phyloP scores from a whole-genome alignment of 2,329 filamentous ascomycete genomes.

The Penicillium glabrum region DNA sequence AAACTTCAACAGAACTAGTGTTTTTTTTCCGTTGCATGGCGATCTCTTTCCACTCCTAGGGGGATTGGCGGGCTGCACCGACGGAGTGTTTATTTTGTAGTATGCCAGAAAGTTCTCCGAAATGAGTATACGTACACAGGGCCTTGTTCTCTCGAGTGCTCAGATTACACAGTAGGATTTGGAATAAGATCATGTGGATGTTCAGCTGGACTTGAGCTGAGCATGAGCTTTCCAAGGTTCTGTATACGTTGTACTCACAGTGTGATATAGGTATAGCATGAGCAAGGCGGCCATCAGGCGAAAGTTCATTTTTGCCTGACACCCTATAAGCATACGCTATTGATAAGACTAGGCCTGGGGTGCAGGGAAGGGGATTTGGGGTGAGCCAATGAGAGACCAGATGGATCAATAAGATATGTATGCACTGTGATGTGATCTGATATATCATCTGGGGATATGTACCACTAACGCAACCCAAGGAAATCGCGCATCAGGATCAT shows the following conservation, averaged over 20 bases:
- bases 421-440: conserved; percentile 13
- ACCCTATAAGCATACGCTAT: conserved; percentile 3
- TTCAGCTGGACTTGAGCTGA: neutral
- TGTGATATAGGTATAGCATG: neutral
- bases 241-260: neutral
- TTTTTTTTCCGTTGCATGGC: neutral
- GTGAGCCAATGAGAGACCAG: conserved; percentile 1
- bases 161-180: neutral
- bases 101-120: neutral
- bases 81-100: neutral
- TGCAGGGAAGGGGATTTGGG: neutral
- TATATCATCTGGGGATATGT: conserved; percentile 4
- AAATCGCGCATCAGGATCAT: neutral
- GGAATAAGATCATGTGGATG: neutral
- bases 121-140: too few relatives aligned
- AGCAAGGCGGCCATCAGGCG: neutral
- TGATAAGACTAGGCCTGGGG: neutral
- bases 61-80: neutral
- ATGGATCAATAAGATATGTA: conserved; percentile 3
- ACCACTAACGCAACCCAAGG: neutral
- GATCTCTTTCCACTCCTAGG: neutral
- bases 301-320: neutral
- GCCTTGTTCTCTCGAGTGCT: too few relatives aligned
- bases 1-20: conserved; percentile 8
- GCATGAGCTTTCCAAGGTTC: neutral